Percentiles rank a stretch among this genome's conserved stretches.
These are phyloP conservation scores for Rosa persica DNA, from an alignment of 306 rosid genomes.

Conservation along the genomic window DNA sequence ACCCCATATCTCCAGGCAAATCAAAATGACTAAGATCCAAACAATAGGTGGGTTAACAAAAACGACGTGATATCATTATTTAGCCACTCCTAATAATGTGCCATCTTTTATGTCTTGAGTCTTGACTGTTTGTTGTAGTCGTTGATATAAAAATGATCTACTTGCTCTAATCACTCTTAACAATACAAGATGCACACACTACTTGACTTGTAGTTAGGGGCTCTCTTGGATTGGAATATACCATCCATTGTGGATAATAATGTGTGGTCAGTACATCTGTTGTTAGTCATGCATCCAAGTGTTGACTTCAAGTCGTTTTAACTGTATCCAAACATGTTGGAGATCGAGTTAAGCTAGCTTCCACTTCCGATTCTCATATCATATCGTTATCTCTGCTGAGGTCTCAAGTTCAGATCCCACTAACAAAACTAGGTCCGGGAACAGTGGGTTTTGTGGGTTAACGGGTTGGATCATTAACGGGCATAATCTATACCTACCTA, in stretches of 20 bases:
- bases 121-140: background rate
- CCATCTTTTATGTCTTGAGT: background rate
- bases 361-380: background rate
- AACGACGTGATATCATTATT: background rate
- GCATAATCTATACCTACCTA: too few relatives aligned
- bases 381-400: background rate
- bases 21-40: background rate
- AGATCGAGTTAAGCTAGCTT: background rate
- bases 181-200: background rate
- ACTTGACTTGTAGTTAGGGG: background rate
- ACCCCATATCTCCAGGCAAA: background rate
- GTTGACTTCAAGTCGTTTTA: background rate
- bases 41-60: background rate
- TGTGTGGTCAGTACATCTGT: background rate
- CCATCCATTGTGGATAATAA: background rate
- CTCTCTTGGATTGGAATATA: background rate
- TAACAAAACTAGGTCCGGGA: too few relatives aligned
- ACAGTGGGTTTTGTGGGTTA: background rate
- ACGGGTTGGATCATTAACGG: background rate
- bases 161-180: background rate
- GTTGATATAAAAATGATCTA: background rate
- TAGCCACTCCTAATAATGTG: background rate
- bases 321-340: constrained; percentile 3
- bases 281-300: background rate
- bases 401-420: background rate